Conservation (phyloP, 2,329 filamentous ascomycete genomes). For the Colletotrichum eleusines region DNA sequence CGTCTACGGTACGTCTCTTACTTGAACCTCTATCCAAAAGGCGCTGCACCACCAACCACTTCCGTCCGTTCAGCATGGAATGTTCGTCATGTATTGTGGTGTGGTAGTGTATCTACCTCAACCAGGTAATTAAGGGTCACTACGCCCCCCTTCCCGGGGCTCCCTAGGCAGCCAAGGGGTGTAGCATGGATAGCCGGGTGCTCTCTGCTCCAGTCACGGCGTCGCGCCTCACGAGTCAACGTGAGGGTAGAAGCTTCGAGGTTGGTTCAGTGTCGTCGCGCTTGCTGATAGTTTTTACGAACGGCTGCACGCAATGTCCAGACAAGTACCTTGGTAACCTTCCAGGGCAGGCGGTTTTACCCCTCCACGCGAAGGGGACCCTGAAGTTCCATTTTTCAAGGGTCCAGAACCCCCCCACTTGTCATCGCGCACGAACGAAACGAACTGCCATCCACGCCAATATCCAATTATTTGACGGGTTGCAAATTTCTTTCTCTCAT, state of each 20-base stretch:
- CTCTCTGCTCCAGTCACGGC: slow-evolving; percentile 17
- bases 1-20: neutral
- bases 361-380: slow-evolving; percentile 39
- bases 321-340: neutral
- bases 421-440: slow-evolving; percentile 34
- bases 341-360: slow-evolving; percentile 13
- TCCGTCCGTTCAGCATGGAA: neutral
- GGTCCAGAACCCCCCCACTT: slow-evolving; percentile 40
- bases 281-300: neutral
- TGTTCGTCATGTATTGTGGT: neutral
- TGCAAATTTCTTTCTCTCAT: slow-evolving; percentile 38
- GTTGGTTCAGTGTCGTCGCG: neutral
- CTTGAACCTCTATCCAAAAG: neutral
- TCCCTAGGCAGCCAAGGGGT: neutral
- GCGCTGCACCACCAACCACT: neutral
- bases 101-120: no score
- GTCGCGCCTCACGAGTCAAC: slow-evolving; percentile 8
- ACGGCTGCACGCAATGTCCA: slow-evolving; percentile 10
- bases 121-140: neutral
- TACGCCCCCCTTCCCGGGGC: neutral
- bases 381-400: slow-evolving; percentile 42
- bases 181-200: neutral
- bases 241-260: neutral
- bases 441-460: slow-evolving; percentile 34
- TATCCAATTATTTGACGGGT: slow-evolving; percentile 35